These are phyloP conservation scores for Paecilomyces dactylethromorphus DNA, from an alignment of 2,329 filamentous ascomycete species.

Conservation along the genomic window DNA sequence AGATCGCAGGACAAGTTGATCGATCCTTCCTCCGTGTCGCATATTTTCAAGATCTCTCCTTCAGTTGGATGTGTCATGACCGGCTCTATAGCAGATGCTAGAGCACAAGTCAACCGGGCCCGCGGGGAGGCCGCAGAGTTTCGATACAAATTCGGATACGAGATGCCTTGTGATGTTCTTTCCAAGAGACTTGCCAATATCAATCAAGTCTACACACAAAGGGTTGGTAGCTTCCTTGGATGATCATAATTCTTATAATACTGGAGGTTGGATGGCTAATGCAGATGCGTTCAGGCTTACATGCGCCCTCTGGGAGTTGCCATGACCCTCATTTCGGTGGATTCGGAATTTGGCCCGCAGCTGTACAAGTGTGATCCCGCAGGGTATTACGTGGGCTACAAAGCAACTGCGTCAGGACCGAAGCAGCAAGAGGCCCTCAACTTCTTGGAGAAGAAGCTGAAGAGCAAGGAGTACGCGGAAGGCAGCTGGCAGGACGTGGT, in stretches of 20 bases:
- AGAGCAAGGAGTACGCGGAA: slow-evolving; percentile 93
- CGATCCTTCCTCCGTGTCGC: slow-evolving; percentile 91
- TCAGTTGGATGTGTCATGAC: slow-evolving; percentile 98
- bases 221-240: slow-evolving; percentile 51
- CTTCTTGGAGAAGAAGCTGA: slow-evolving; percentile 98
- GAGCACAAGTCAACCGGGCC: slow-evolving; percentile 86
- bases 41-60: slow-evolving; percentile 94
- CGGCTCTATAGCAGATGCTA: slow-evolving; percentile 93
- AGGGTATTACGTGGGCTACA: slow-evolving; percentile 97
- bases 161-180: slow-evolving; percentile 97
- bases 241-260: slow-evolving; percentile 1
- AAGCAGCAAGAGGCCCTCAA: slow-evolving; percentile 99
- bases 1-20: slow-evolving; percentile 88
- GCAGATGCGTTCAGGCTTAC: slow-evolving; percentile 59
- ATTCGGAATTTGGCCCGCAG: slow-evolving; percentile 86
- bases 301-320: slow-evolving; percentile 97
- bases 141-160: slow-evolving; percentile 96
- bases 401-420: slow-evolving; percentile 91
- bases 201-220: slow-evolving; percentile 97
- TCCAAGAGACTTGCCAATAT: slow-evolving; percentile 98
- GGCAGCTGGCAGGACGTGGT: slow-evolving; percentile 97
- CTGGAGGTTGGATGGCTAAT: slow-evolving; percentile 5
- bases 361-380: slow-evolving; percentile 98
- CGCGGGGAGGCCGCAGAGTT: slow-evolving; percentile 96
- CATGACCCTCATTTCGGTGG: slow-evolving; percentile 88